Evolutionary conservation across 1,284 basidiomycete species (phyloP).

Genomic region (Leucoagaricus sp.): DNA sequence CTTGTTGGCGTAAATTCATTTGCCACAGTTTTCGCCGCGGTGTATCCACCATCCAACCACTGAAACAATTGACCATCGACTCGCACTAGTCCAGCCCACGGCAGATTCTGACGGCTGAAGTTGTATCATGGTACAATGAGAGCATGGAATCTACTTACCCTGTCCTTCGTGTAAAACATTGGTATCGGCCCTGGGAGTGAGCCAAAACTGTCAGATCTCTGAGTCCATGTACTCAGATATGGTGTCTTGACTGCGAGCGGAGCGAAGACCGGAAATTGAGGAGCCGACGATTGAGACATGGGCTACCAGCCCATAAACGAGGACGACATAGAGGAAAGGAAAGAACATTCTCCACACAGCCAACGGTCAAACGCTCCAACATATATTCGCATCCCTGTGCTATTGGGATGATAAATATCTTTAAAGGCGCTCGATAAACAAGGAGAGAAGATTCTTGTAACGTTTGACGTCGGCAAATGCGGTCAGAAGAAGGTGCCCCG

Average conservation of each 20-base stretch:
- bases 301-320: slow-evolving; percentile 4
- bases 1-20: slow-evolving; percentile 36
- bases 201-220: not conserved
- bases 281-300: slow-evolving; percentile 1
- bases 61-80: slow-evolving; percentile 35
- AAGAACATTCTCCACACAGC: no score
- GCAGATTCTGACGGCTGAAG: slow-evolving; percentile 19
- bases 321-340: not conserved
- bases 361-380: no score
- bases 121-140: no score
- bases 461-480: no score
- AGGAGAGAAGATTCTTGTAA: no score
- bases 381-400: no score
- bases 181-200: not conserved
- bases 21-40: slow-evolving; percentile 19
- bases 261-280: not conserved
- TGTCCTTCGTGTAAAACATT: not conserved
- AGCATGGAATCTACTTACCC: not conserved
- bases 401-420: no score
- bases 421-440: no score
- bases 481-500: no score
- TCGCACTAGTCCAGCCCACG: slow-evolving; percentile 38
- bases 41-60: slow-evolving; percentile 31
- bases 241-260: slow-evolving; percentile 13
- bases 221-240: slow-evolving; percentile 8